Evolutionary conservation across 805 yeast genomes (phyloP).

Genomic region (Torulaspora indica): DNA sequence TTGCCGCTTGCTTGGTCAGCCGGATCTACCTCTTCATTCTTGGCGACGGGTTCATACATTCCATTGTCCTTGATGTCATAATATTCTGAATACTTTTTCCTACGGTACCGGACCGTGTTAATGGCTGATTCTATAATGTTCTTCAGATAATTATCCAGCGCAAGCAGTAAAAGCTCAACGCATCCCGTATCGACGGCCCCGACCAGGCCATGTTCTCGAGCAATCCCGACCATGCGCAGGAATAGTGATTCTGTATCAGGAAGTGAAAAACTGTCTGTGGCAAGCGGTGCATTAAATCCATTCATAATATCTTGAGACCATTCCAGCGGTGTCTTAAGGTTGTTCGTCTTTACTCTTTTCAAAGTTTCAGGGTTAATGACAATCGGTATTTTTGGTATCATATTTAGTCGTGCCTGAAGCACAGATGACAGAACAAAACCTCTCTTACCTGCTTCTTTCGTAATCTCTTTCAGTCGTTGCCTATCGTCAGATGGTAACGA

Average conservation of each 20-base stretch:
- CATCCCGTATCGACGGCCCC: constrained; percentile 76
- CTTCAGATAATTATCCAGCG: constrained; percentile 75
- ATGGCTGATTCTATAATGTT: constrained; percentile 68
- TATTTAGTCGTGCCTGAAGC: constrained; percentile 58
- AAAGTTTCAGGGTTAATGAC: constrained; percentile 37
- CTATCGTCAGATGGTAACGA: constrained; percentile 81
- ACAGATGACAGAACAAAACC: constrained; percentile 67
- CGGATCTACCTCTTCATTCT: constrained; percentile 5
- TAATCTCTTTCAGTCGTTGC: constrained; percentile 74
- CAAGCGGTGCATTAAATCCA: constrained; percentile 75
- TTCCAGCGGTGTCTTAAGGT: constrained; percentile 47
- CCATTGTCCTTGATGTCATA: constrained; percentile 35
- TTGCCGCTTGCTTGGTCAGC: constrained; percentile 12
- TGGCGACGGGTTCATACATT: constrained; percentile 28
- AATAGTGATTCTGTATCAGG: constrained; percentile 74
- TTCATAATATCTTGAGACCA: constrained; percentile 93
- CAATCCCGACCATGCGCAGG: constrained; percentile 69
- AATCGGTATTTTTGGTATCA: constrained; percentile 76
- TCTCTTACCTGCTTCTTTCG: constrained; percentile 75
- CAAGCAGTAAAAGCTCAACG: constrained; percentile 72
- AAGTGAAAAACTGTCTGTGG: constrained; percentile 70
- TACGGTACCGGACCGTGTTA: constrained; percentile 63
- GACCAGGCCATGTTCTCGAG: constrained; percentile 84
- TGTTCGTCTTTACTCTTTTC: constrained; percentile 32
- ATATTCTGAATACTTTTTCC: constrained; percentile 40